Conservation (phyloP, 495 filamentous ascomycete species). For the Podospora conica region DNA sequence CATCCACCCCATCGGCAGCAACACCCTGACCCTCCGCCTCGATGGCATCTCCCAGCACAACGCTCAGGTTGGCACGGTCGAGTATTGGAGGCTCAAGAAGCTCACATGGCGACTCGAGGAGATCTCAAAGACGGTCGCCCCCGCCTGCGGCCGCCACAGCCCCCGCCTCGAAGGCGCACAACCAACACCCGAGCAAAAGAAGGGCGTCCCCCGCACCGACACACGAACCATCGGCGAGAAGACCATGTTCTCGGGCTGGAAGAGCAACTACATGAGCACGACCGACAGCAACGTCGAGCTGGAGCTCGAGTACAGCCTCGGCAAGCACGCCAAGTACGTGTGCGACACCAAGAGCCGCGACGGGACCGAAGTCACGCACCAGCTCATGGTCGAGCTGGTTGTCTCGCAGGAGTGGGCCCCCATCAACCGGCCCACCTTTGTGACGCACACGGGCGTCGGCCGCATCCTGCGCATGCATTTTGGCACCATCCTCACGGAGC, state of each 20-base stretch:
- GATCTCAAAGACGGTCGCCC: conserved; percentile 67
- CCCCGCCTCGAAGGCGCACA: conserved; percentile 57
- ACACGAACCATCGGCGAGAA: conserved; percentile 59
- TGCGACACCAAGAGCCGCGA: conserved; percentile 78
- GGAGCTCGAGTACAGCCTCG: conserved; percentile 70
- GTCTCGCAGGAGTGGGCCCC: conserved; percentile 86
- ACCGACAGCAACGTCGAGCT: conserved; percentile 69
- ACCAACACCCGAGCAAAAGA: conserved; percentile 47
- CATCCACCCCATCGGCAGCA: conserved; percentile 81
- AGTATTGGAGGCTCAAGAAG: conserved; percentile 83
- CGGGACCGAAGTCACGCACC: conserved; percentile 73
- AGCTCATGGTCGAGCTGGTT: conserved; percentile 86
- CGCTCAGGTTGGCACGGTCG: conserved; percentile 40
- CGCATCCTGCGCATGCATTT: conserved; percentile 94
- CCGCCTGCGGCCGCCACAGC: conserved; percentile 72
- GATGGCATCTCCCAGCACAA: conserved; percentile 69
- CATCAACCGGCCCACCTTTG: conserved; percentile 58
- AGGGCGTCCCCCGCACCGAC: conserved; percentile 74
- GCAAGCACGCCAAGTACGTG: conserved; percentile 53
- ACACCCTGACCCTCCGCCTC: conserved; percentile 70
- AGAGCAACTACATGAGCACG: conserved; percentile 71
- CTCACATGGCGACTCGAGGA: conserved; percentile 93
- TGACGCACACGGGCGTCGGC: conserved; percentile 83
- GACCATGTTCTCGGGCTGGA: conserved; percentile 67
- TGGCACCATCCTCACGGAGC: conserved; percentile 69